These are phyloP conservation scores for Cladochytrium replicatum DNA, from an alignment of 192 early-diverging fungal genomes.

Conservation along the genomic window DNA sequence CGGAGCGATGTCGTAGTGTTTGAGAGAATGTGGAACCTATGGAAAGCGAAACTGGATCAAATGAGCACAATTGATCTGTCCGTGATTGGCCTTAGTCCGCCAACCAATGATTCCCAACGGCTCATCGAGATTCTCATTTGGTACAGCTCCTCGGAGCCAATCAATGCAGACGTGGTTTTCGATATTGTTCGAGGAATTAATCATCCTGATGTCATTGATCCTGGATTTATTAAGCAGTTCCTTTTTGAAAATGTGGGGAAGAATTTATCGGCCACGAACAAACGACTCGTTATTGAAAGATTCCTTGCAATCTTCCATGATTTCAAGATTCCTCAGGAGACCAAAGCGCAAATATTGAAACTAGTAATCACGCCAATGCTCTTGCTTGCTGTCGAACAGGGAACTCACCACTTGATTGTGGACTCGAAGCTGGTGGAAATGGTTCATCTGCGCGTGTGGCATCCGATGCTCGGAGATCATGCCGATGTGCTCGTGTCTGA, in stretches of 20 bases:
- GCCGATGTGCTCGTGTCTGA: conserved; percentile 3
- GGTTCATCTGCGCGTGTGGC: conserved; percentile 54
- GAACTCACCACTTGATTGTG: conserved; percentile 42
- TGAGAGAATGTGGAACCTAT: too few species aligned
- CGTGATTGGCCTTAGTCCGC: too few species aligned
- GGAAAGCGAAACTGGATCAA: conserved; percentile 17
- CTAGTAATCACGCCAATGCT: conserved; percentile 83
- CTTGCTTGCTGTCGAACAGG: conserved; percentile 51
- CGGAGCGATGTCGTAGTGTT: too few species aligned
- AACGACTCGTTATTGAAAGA: conserved; percentile 58
- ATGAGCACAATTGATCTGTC: conserved; percentile 9
- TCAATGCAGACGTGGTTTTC: conserved; percentile 61
- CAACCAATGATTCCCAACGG: conserved; percentile 49
- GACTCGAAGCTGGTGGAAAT: conserved; percentile 48
- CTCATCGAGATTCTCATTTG: conserved; percentile 64
- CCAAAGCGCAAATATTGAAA: conserved; percentile 65
- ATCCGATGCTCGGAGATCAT: conserved; percentile 35
- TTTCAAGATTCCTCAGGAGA: conserved; percentile 35
- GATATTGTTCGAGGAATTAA: conserved; percentile 62
- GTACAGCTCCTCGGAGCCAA: conserved; percentile 49
- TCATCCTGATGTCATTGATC: conserved; percentile 57
- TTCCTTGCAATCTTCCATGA: conserved; percentile 73
- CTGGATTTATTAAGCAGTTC: conserved; percentile 50
- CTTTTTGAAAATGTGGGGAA: conserved; percentile 58
- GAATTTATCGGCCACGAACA: conserved; percentile 40